Base-by-base conservation (phyloP, 2,329 filamentous ascomycete genomes). In the Sarocladium brachiariae region DNA sequence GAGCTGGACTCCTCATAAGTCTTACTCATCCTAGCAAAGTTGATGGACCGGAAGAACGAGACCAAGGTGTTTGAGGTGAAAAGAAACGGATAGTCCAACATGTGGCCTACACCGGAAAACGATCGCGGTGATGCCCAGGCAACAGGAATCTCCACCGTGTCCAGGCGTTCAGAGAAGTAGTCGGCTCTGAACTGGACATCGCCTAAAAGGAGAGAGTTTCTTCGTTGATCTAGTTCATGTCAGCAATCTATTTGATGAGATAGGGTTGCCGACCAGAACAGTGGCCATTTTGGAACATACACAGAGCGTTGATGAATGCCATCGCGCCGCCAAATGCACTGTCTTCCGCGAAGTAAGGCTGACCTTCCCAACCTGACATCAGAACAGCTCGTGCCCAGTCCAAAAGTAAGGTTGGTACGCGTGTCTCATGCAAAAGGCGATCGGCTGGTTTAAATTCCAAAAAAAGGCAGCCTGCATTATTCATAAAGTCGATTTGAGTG, bases 41-140 rank as follows among this genome's bases (percentile, higher is more conserved):
- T 96, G 60, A 96, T 84, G 3, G 89, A 81, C 16, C 92, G 84
- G 64, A 97, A 96, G 63, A 90, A 95, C 0, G 82, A 83, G 2
- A 95, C 84, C 2, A 95, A 70, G 1, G 81, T 81, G 0, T 83
- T 76, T 0, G 84, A 77, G 18, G 78, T 82, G 59, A 96, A 96
- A 0, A 97, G 74, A 61, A 86, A 95, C 0, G 88, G 82, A 55
- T 86, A 89, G 52, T 90, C 84, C 3, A 97, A 71, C 1, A 97
- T 70, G 65, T 96, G 90, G 19, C 46, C 46, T 37, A 49, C 46
- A 4, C 33, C 18, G 3, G 31, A 37, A 3, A 25, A 14, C 14
- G n/a, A 16, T 11, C 11, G 16, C 2, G 46, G 33, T 35, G 46
- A 74, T 49, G 84, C 65, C 87, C 83, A 96, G 46, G 81, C 78